Evolutionary conservation across 495 filamentous ascomycete genomes (phyloP), one percentile per base, ranked within the genome.

Genomic region (Pyrenopolyporus hunteri): DNA sequence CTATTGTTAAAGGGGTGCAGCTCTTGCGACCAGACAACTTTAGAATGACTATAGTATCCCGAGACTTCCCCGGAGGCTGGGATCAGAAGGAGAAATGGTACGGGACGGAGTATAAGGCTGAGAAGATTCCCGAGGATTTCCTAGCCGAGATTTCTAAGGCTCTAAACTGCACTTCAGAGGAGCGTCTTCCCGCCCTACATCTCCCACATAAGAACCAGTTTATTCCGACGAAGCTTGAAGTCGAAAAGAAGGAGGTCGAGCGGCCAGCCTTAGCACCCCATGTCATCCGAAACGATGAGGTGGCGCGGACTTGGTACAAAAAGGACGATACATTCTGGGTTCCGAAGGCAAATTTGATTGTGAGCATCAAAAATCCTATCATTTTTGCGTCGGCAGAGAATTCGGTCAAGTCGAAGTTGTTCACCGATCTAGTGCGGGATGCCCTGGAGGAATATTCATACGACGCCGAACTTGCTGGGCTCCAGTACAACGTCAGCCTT

Each of bases 261-360:
- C 83, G 89, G 66, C 89, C 91, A 9, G 76, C 85, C 3, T 84
- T 89, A 54, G 80, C 85, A 11, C 94, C 94, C 1, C 89, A 87
- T 66, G 83, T 99, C 28, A 89, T 99, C 56, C 88, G 93, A 59
- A 91, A 95, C 66, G 94, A 97, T 60, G 83, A 89, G 14, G 75
- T 85, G 6, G 85, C 89, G 1, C 86, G 94, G 25, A 85, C 90
- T n/a, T 99, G 94, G 94, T 97, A 85, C 76, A 99, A 99, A 82
- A 98, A 98, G 75, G 94, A 99, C 64, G 94, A 99, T 66, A 90
- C 86, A 0, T 99, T 97, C 76, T 99, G 94, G 94, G 94, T 99
- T 3, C 94, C 94, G 1, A 97, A 96, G 73, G 94, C 87, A 0
- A 96, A 89, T 61, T 72, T 97, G 11, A 82, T 91, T 64, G 82